These are phyloP conservation scores for Hemerocallis citrina DNA, from an alignment of 106 monocot genomes.

Conservation along the genomic window DNA sequence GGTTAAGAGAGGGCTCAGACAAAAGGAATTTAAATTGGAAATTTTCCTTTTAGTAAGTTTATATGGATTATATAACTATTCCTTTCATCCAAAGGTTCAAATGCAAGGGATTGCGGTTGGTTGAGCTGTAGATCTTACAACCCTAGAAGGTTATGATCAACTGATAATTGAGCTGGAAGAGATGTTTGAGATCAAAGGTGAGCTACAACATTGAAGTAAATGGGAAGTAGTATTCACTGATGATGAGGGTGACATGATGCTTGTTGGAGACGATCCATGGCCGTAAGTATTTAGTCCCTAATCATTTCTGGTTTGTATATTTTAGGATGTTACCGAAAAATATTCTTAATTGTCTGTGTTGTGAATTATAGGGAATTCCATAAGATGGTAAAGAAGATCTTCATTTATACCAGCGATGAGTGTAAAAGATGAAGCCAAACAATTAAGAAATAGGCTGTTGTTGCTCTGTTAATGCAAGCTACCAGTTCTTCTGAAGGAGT, in stretches of 20 bases:
- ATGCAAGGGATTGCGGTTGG: conserved; percentile 90
- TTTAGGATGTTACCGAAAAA: not conserved
- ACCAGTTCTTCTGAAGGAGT: too few relatives aligned
- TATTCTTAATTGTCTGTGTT: not conserved
- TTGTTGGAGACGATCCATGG: conserved; percentile 90
- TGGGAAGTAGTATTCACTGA: conserved; percentile 87
- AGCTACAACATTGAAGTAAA: conserved; percentile 49
- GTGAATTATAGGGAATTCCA: conserved; percentile 89
- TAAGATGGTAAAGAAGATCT: conserved; percentile 77
- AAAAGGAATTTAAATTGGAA: too few relatives aligned
- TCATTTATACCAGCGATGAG: conserved; percentile 58
- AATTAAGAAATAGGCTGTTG: too few relatives aligned
- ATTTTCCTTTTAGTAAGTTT: too few relatives aligned
- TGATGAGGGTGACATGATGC: conserved; percentile 87
- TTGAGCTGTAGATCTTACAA: conserved; percentile 64
- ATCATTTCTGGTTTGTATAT: not conserved
- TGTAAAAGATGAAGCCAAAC: conserved; percentile 65
- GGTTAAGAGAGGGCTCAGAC: too few relatives aligned
- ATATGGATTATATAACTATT: too few relatives aligned
- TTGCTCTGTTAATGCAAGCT: too few relatives aligned
- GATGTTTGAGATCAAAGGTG: conserved; percentile 88
- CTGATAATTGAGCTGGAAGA: conserved; percentile 57
- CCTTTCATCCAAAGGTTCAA: conserved; percentile 87
- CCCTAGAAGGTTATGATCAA: conserved; percentile 50
- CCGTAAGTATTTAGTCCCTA: conserved; percentile 30